These are phyloP conservation scores for Yarrowia keelungensis DNA, from an alignment of 805 yeast genomes.

Conservation along the genomic window DNA sequence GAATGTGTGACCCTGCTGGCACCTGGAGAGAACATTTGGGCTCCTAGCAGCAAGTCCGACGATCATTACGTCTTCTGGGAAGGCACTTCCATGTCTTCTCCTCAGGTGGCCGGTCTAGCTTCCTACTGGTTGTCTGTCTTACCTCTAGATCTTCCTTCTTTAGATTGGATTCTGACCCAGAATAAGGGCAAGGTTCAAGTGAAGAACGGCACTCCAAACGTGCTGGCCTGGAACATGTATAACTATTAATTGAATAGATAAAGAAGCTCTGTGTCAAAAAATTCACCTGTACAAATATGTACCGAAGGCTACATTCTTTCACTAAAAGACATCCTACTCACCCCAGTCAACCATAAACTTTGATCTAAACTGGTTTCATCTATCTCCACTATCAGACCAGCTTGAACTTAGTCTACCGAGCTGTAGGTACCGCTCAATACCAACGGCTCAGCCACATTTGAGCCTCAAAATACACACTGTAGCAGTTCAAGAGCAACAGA, in stretches of 20 bases:
- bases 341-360: not conserved
- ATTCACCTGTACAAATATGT: no score
- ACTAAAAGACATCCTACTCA: no score
- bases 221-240: slow-evolving; percentile 13
- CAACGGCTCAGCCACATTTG: no score
- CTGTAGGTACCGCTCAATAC: no score
- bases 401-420: not conserved
- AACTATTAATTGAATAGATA: not conserved
- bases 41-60: not conserved
- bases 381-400: slow-evolving; percentile 13
- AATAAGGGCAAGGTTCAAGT: not conserved
- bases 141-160: not conserved
- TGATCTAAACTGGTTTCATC: slow-evolving; percentile 24
- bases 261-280: no score
- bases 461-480: not conserved
- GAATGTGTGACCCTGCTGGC: slow-evolving; percentile 3
- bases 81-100: slow-evolving; percentile 2
- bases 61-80: not conserved
- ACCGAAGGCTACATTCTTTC: no score
- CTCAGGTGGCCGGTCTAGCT: slow-evolving; percentile 7
- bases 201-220: not conserved
- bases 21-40: slow-evolving; percentile 6
- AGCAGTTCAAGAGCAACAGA: not conserved
- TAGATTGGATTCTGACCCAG: slow-evolving; percentile 14
- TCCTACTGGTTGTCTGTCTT: slow-evolving; percentile 17